Conservation (phyloP, 164 flowering plant species). For the Dillenia turbinata region DNA sequence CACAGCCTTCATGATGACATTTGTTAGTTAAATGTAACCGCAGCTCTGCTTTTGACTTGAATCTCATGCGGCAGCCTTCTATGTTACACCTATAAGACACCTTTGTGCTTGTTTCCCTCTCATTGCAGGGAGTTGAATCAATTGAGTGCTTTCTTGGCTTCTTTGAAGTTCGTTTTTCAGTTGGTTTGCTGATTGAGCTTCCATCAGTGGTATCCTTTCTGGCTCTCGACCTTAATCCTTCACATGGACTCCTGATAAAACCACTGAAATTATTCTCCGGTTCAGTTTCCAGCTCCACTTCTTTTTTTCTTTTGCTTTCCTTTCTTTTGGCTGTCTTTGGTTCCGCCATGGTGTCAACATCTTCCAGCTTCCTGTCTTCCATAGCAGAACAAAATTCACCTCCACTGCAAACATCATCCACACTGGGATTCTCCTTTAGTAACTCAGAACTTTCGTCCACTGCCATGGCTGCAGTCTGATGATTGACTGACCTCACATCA, state of each 20-base stretch:
- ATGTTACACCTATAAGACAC: slow-evolving; percentile 46
- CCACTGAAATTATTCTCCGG: slow-evolving; percentile 13
- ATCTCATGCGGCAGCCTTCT: slow-evolving; percentile 72
- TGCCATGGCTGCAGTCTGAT: slow-evolving; percentile 3
- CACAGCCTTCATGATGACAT: slow-evolving; percentile 69
- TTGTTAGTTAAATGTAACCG: slow-evolving; percentile 52
- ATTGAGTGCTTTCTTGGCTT: slow-evolving; percentile 17
- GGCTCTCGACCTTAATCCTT: slow-evolving; percentile 76
- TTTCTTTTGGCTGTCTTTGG: slow-evolving; percentile 9
- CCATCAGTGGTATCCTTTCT: slow-evolving; percentile 17
- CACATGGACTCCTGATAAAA: slow-evolving; percentile 81
- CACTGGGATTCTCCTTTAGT: background rate
- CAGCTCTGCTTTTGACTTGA: slow-evolving; percentile 61
- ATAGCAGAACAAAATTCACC: slow-evolving; percentile 8
- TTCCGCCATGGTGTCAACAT: slow-evolving; percentile 7
- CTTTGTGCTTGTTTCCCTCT: slow-evolving; percentile 19
- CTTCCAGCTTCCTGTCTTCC: slow-evolving; percentile 15
- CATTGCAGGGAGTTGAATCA: slow-evolving; percentile 11
- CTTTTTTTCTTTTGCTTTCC: slow-evolving; percentile 43
- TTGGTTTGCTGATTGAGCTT: slow-evolving; percentile 1
- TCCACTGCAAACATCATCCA: background rate
- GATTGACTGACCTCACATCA: background rate
- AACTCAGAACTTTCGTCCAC: slow-evolving; percentile 8
- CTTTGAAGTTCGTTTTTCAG: slow-evolving; percentile 17
- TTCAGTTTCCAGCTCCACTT: slow-evolving; percentile 25